phyloP scores from a whole-genome alignment of 1,284 basidiomycete species.

The Cryptococcus depauperatus region DNA sequence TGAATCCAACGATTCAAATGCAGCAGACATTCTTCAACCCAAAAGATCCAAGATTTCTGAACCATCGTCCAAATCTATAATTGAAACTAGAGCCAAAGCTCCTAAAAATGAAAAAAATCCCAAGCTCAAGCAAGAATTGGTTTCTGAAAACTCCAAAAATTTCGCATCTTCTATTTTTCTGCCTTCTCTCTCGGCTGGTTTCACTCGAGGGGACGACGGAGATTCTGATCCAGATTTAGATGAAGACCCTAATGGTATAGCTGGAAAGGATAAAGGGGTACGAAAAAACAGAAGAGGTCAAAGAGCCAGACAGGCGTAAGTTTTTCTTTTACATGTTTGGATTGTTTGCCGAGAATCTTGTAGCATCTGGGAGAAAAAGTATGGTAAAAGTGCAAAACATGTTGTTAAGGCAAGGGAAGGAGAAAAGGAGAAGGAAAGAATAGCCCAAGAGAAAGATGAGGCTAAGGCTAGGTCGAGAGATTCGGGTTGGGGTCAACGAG shows the following conservation, averaged over 20 bases:
- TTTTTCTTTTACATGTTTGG: constrained; percentile 24
- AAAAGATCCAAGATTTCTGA: constrained; percentile 21
- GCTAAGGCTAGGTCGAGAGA: constrained; percentile 15
- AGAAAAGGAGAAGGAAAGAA: constrained; percentile 14
- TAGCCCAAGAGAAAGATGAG: constrained; percentile 6
- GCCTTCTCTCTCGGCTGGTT: constrained; percentile 78
- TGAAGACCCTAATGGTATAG: constrained; percentile 51
- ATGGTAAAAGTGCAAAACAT: constrained; percentile 82
- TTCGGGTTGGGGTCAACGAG: constrained; percentile 13
- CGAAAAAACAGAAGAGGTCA: constrained; percentile 89
- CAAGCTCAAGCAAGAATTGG: constrained; percentile 9
- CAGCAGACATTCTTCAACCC: constrained; percentile 9
- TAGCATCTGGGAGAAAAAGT: constrained; percentile 98
- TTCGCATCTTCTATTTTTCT: constrained; percentile 65
- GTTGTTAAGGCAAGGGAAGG: constrained; percentile 56
- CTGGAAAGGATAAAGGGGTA: constrained; percentile 47
- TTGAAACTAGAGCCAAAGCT: too few species aligned
- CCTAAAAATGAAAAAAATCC: constrained; percentile 24
- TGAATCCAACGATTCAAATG: constrained; percentile 19
- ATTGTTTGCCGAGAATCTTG: not conserved
- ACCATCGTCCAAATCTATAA: constrained; percentile 3
- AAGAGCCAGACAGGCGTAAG: constrained; percentile 80
- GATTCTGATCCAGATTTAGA: constrained; percentile 66
- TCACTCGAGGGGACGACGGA: constrained; percentile 66
- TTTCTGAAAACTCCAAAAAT: constrained; percentile 9